These are phyloP conservation scores for Axilococcus clingmanii DNA, from an alignment of 139 green algal species.

Conservation along the genomic window DNA sequence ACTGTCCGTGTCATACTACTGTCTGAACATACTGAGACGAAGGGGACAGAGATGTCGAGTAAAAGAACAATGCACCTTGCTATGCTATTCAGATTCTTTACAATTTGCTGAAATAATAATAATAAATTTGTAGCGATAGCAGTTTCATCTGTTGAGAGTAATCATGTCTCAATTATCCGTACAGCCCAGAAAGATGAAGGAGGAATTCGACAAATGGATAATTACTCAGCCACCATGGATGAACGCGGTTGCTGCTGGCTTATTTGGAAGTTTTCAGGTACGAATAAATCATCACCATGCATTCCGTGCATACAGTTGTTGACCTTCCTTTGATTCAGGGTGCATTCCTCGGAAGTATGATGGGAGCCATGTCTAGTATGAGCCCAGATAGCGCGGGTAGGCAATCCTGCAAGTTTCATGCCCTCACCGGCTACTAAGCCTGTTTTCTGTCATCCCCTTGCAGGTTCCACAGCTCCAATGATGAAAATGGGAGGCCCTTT, in stretches of 20 bases:
- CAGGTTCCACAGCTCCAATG: conserved; percentile 14
- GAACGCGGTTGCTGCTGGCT: conserved; percentile 38
- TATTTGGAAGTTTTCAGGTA: conserved; percentile 27
- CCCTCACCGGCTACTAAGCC: background rate
- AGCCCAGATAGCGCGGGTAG: conserved; percentile 16
- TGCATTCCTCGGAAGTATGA: conserved; percentile 52
- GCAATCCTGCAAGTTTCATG: background rate
- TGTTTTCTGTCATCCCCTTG: background rate
- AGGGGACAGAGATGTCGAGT: background rate
- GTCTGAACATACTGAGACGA: background rate
- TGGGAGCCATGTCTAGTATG: conserved; percentile 54
- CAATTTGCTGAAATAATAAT: background rate
- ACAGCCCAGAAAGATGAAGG: conserved; percentile 23
- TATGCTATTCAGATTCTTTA: background rate
- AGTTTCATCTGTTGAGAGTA: background rate
- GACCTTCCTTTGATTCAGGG: too few species aligned
- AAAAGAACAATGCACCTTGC: background rate
- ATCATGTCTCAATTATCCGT: conserved; percentile 1
- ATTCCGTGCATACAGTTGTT: too few species aligned
- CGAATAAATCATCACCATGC: too few species aligned
- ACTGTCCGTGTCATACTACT: background rate
- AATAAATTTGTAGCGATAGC: background rate
- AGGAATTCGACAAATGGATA: conserved; percentile 40
- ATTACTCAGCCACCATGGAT: conserved; percentile 40
- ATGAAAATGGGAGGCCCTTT: conserved; percentile 56